phyloP scores from a whole-genome alignment of 2,329 filamentous ascomycete species.

The Cordyceps tenuipes region DNA sequence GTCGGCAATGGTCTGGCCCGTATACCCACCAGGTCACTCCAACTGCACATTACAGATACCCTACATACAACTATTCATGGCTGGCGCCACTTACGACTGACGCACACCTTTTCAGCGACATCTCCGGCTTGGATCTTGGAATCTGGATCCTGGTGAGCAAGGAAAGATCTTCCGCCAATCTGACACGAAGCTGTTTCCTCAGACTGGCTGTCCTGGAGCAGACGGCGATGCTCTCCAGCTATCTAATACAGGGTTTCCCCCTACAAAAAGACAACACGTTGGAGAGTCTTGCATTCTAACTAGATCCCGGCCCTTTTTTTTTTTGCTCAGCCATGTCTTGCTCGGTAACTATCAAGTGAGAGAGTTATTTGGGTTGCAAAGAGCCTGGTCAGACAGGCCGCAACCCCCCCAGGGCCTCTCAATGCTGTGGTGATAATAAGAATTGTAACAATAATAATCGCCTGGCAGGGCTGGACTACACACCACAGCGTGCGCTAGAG shows the following conservation, averaged over 20 bases:
- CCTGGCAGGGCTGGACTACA: conserved; percentile 4
- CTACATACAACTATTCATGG: too few relatives aligned
- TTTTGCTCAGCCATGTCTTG: too few relatives aligned
- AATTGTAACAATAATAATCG: not conserved
- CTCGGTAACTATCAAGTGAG: too few relatives aligned
- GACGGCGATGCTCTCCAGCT: too few relatives aligned
- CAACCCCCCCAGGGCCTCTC: not conserved
- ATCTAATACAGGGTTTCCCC: too few relatives aligned
- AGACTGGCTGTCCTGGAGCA: too few relatives aligned
- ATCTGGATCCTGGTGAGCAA: not conserved
- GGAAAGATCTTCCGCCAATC: not conserved
- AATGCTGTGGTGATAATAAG: not conserved
- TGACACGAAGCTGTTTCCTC: not conserved
- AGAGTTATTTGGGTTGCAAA: too few relatives aligned
- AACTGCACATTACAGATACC: too few relatives aligned
- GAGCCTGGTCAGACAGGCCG: too few relatives aligned
- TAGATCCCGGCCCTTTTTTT: too few relatives aligned
- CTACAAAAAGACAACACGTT: too few relatives aligned
- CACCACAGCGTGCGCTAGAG: not conserved
- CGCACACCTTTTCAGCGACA: not conserved
- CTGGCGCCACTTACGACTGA: not conserved
- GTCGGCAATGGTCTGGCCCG: conserved; percentile 2
- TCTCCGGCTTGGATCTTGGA: not conserved
- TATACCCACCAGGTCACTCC: not conserved
- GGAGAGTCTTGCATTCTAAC: too few relatives aligned